Base-by-base conservation (phyloP, 2,329 filamentous ascomycete species). In the Colletotrichum simmondsii region DNA sequence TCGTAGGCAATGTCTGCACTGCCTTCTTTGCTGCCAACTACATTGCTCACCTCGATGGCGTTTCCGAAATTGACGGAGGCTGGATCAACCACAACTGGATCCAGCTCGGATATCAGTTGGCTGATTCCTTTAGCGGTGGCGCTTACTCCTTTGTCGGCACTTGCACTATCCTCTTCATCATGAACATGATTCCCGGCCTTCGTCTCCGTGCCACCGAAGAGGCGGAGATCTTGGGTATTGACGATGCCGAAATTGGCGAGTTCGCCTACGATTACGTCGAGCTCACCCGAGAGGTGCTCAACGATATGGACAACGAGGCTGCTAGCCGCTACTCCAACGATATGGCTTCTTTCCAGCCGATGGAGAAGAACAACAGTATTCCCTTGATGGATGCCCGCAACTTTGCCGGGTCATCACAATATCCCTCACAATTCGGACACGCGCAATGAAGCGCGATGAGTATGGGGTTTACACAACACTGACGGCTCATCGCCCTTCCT, bases 201-300 rank as follows among this genome's bases (percentile, higher is more conserved):
- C 90, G 90, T 70, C 90, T 97, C 57, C 93, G 95, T 62, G 92
- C 92, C 0, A 88, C 85, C 16, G 92, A 94, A 77, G 93, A 97
- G 75, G 93, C 94, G 49, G 95, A 97, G 82, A 91, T 95, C 64
- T 86, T 95, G 54, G 95, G 95, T 76, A 95, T 97, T 73, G 95
- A 97, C 78, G 95, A 97, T 78, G 92, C 93, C 28, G 95, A 98
- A 83, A 94, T 97, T 79, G 95, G 95, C 81, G 95, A 97, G 85
- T 97, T 97, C 81, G 95, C 94, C n/a, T 97, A 97, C 81, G 95
- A 97, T 82, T 97, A 97, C 78, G 94, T 97, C 76, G 95, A 97
- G 86, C 87, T 97, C 75, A 92, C 90, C 24, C 87, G 94, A 46
- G 86, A 87, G 77, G 85, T 87, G 52, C 78, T 87, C 61, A 87